A percentile compares a stretch with the other conserved stretches of the same genome.
phyloP scores from a whole-genome alignment of 352 stramenopile species.

The Phytopythium ostracodes region DNA sequence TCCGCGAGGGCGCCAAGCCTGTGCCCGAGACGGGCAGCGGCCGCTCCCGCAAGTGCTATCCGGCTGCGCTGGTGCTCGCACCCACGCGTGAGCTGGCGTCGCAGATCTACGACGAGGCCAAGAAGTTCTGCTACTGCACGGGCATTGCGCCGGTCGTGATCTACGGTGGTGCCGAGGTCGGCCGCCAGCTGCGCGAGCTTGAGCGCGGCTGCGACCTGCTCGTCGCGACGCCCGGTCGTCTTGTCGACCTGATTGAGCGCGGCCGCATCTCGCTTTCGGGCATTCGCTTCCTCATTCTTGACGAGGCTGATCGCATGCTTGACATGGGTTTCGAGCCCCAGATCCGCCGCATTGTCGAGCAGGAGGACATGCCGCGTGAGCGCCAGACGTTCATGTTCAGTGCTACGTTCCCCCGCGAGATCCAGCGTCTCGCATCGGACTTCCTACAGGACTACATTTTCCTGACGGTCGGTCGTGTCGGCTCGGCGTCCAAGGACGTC shows the following conservation, averaged over 20 bases:
- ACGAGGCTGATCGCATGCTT: constrained; percentile 99
- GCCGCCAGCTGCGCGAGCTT: constrained; percentile 80
- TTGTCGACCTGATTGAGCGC: constrained; percentile 97
- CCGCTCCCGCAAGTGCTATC: constrained; percentile 86
- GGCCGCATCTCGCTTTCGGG: constrained; percentile 86
- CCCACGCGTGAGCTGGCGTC: constrained; percentile 93
- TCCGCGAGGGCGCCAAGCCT: constrained; percentile 73
- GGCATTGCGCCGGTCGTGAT: constrained; percentile 93
- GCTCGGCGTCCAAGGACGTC: constrained; percentile 97
- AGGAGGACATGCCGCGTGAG: constrained; percentile 96
- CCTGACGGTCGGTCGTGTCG: constrained; percentile 97
- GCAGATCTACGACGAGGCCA: constrained; percentile 96
- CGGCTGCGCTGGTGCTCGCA: constrained; percentile 90
- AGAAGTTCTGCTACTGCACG: constrained; percentile 96
- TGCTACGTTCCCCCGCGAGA: constrained; percentile 98
- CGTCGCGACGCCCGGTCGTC: constrained; percentile 95
- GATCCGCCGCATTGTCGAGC: constrained; percentile 98
- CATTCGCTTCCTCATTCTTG: constrained; percentile 96
- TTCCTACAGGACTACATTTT: constrained; percentile 99
- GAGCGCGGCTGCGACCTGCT: constrained; percentile 96
- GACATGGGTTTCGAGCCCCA: constrained; percentile 99
- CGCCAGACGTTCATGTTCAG: constrained; percentile 99
- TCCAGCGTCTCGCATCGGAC: constrained; percentile 95
- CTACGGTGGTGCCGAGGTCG: constrained; percentile 92
- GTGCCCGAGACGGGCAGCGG: constrained; percentile 41